Base-by-base conservation (phyloP, 441 rosid species). In the Pelargonium citronellum region DNA sequence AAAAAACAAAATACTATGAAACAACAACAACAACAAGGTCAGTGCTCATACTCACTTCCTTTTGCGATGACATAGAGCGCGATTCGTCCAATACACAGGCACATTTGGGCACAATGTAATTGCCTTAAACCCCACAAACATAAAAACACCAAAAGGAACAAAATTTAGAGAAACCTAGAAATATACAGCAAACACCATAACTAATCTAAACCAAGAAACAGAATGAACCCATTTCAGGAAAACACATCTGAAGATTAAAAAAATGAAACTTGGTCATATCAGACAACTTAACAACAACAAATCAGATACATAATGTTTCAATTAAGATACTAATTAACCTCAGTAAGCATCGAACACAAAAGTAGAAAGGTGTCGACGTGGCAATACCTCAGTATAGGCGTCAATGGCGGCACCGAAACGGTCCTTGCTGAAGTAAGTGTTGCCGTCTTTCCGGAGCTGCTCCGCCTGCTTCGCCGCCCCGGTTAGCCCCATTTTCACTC, bases 381-480 rank as follows among this genome's bases (percentile, higher is more conserved):
- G 44, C n/a, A 37, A 22, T 34, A 94, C 99, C 95, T 86, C 99
- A 0, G 97, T 94, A 43, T 91, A 94, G 39, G 97, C 97, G 67
- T 94, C 99, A 46, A 94, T 89, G 62, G 99, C 99, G 13, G 97
- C 97, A n/a, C 88, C 96, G 66, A 86, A 89, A 16, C 97, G 96
- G 30, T 75, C 77, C 73, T 84, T 89, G 67, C 66, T 77, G 71
- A 84, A 94, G 82, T 75, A 91, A 64, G 17, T 41, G 69, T 94
- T 94, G 20, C 96, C 96, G 68, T 90, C 80, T 57, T 68, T 82
- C 76, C 77, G 87, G 69, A 91, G 77, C 43, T 71, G 75, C 78
- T 94, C 99, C 10, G 97, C 97, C 79, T 87, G 98, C 39, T 79
- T 86, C 67, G 84, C 89, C 60, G 79, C 81, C 68, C 79, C 39